A percentile compares a stretch with the other conserved stretches of the same genome.
Conservation (phyloP, 148 eudicot genomes). For the Vaccinium vitisidaea region DNA sequence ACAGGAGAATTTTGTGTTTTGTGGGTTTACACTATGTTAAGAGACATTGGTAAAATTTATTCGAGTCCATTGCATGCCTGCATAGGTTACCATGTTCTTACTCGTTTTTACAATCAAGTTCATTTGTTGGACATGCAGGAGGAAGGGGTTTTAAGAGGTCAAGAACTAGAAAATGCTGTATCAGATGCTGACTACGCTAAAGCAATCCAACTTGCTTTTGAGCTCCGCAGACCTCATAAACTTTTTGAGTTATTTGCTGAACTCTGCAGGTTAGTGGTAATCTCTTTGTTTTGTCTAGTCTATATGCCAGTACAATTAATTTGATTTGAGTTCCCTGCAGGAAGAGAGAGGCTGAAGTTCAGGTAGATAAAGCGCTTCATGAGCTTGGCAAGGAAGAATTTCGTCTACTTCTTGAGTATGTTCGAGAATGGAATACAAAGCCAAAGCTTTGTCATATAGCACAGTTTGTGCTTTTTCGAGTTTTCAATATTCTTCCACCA, state of each 20-base stretch:
- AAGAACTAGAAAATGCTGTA: constrained; percentile 94
- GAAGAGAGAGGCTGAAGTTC: constrained; percentile 46
- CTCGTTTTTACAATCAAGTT: constrained; percentile 6
- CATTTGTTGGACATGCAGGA: constrained; percentile 54
- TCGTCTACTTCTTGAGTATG: constrained; percentile 67
- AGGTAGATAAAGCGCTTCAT: constrained; percentile 56
- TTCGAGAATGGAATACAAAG: constrained; percentile 97
- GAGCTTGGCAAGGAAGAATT: constrained; percentile 71
- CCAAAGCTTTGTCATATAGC: constrained; percentile 91
- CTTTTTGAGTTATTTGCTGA: constrained; percentile 77
- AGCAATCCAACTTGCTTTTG: constrained; percentile 88
- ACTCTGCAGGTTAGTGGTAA: constrained; percentile 62
- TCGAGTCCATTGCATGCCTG: background rate
- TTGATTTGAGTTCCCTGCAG: constrained; percentile 39
- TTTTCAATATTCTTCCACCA: constrained; percentile 75
- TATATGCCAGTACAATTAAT: background rate
- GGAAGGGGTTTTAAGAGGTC: constrained; percentile 79
- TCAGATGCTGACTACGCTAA: constrained; percentile 75
- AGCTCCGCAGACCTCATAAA: constrained; percentile 89
- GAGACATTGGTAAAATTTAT: background rate
- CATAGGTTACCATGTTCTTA: background rate
- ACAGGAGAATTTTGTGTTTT: background rate
- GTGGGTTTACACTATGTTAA: background rate
- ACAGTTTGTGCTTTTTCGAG: constrained; percentile 74
- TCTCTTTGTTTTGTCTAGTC: constrained; percentile 5